phyloP scores from a whole-genome alignment of 2,329 filamentous ascomycete genomes.

The Dactylonectria estremocensis region DNA sequence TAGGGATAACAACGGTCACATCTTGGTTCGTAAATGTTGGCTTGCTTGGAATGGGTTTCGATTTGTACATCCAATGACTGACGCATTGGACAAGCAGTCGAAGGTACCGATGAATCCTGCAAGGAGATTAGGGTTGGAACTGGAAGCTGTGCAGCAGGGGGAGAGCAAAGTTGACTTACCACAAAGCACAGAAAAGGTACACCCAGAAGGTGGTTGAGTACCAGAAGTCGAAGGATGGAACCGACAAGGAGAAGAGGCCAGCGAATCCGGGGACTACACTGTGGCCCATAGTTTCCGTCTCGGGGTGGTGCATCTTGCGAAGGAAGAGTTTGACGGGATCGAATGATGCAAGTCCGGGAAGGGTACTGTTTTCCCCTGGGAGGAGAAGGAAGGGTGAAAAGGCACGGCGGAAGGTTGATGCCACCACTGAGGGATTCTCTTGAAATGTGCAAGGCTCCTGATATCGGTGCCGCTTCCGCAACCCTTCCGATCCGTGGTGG shows the following conservation, averaged over 20 bases:
- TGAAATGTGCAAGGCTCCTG: conserved; percentile 5
- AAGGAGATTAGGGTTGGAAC: conserved; percentile 38
- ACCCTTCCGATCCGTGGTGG: conserved; percentile 20
- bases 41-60: conserved; percentile 84
- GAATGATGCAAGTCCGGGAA: conserved; percentile 31
- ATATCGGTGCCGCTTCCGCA: conserved; percentile 16
- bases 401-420: conserved; percentile 32
- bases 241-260: conserved; percentile 34
- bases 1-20: conserved; percentile 95
- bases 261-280: conserved; percentile 36
- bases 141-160: not conserved
- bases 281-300: conserved; percentile 33
- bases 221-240: conserved; percentile 54
- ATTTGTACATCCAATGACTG: conserved; percentile 90
- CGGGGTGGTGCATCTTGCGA: conserved; percentile 42
- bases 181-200: conserved; percentile 60
- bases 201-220: conserved; percentile 65
- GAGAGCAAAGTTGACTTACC: conserved; percentile 57
- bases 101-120: conserved; percentile 88
- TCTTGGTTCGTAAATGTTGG: conserved; percentile 86
- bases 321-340: conserved; percentile 30
- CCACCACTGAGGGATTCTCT: conserved; percentile 27
- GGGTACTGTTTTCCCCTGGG: conserved; percentile 41
- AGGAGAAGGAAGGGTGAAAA: conserved; percentile 29
- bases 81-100: conserved; percentile 88